Evolutionary conservation across 805 yeast genomes (phyloP).

Genomic region (Ogataea naganishii): DNA sequence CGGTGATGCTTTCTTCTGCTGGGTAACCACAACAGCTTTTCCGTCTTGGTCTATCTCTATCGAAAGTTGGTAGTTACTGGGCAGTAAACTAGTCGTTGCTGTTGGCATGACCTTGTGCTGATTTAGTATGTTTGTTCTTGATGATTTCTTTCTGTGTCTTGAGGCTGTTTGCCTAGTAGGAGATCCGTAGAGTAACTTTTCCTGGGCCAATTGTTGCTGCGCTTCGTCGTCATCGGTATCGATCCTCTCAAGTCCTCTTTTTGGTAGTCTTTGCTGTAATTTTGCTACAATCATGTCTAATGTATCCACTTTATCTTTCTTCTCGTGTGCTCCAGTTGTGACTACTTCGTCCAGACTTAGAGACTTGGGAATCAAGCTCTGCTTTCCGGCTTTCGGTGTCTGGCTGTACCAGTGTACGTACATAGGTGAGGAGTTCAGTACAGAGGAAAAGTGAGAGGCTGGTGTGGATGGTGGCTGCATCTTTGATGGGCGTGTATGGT

Average conservation of each 20-base stretch:
- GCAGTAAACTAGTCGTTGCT: slow-evolving; percentile 8
- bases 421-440: slow-evolving; percentile 26
- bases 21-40: slow-evolving; percentile 20
- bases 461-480: slow-evolving; percentile 18
- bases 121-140: slow-evolving; percentile 1
- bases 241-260: no score
- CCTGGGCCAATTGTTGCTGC: no score
- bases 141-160: slow-evolving; percentile 2
- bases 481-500: slow-evolving; percentile 7
- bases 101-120: background rate
- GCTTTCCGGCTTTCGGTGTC: slow-evolving; percentile 11
- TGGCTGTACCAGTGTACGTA: slow-evolving; percentile 23
- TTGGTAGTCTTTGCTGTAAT: slow-evolving; percentile 4
- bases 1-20: slow-evolving; percentile 8
- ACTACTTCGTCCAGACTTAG: slow-evolving; percentile 15
- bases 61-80: slow-evolving; percentile 13
- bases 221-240: no score
- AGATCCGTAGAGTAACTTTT: no score
- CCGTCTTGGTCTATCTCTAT: slow-evolving; percentile 17
- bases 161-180: background rate
- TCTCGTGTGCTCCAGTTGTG: slow-evolving; percentile 10
- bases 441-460: slow-evolving; percentile 21
- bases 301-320: slow-evolving; percentile 8
- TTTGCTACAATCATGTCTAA: slow-evolving; percentile 2
- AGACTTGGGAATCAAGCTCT: slow-evolving; percentile 13